These are phyloP conservation scores for Jamesozyma lodderae DNA, from an alignment of 805 yeast species.

Conservation along the genomic window DNA sequence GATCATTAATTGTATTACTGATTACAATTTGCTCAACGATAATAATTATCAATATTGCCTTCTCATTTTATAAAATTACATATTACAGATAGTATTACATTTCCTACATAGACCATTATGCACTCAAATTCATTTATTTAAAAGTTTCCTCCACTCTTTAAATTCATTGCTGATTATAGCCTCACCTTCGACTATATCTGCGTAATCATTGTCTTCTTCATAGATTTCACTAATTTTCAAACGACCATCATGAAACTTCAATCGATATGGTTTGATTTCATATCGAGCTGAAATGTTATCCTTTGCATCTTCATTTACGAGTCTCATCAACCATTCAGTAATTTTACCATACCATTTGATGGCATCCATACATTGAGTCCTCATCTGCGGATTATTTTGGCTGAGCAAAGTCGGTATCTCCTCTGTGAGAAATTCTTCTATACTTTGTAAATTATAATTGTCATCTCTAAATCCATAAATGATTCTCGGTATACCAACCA, in stretches of 20 bases:
- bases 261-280: conserved; percentile 48
- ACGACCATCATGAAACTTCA: conserved; percentile 41
- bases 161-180: conserved; percentile 40
- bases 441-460: conserved; percentile 45
- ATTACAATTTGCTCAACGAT: conserved; percentile 44
- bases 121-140: conserved; percentile 2
- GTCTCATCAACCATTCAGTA: conserved; percentile 60
- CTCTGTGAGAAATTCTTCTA: conserved; percentile 70
- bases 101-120: not conserved
- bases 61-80: conserved; percentile 34
- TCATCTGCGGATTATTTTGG: conserved; percentile 30
- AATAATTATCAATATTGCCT: conserved; percentile 42
- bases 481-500: conserved; percentile 70
- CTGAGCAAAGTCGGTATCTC: conserved; percentile 66
- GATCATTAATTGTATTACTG: conserved; percentile 46
- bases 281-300: conserved; percentile 41
- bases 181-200: conserved; percentile 32
- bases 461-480: conserved; percentile 85
- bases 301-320: conserved; percentile 19
- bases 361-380: conserved; percentile 65
- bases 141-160: conserved; percentile 40
- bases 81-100: not conserved
- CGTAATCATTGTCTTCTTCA: conserved; percentile 30
- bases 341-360: conserved; percentile 80
- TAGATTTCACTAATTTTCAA: conserved; percentile 40